Base-by-base conservation (phyloP, 108 stramenopile species). In the Skeletonema menzelii region DNA sequence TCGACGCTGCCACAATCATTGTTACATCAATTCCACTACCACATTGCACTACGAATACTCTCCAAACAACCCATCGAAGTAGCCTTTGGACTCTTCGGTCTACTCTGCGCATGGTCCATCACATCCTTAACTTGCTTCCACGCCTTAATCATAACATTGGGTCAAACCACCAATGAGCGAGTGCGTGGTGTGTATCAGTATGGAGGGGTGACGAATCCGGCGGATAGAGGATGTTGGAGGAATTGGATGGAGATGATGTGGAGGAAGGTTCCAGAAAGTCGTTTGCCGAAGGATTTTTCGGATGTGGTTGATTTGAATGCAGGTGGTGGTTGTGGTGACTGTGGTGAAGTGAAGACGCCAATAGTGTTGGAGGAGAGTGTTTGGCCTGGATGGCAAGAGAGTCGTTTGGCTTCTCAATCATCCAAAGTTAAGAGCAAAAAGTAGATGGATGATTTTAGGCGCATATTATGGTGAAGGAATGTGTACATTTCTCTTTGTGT, bases 81-180 rank as follows among this genome's bases (percentile, higher is more conserved):
- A 58, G 24, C 81, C 10, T 83, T 91, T 67, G 86, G 87, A 15
- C 42, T 78, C 56, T 89, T 91, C 59, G 70, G 82, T 0, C 70
- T 94, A 27, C 59, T 91, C 2, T 94, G 93, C 69, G 85, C 91
- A 8, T 94, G 93, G 93, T 88, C 89, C 20, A 66, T 94, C 47
- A 67, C 79, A 20, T 84, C 86, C 17, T 65, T 94, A 22, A 72
- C 88, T 8, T 83, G 72, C 63, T 94, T 89, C 67, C 93, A 94
- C 77, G 91, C 78, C 38, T 67, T 91, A 64, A 84, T 94, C 42
- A 87, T 94, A 61, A 83, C 87, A 2, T 56, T 88, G 27, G 91
- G 85, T 15, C 91, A 94, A 80, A 94, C 93, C 10, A 94, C 93
- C 67, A 94, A 94, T 67, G 93, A 94, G 74, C 56, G 87, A 13